These are phyloP conservation scores for Boechera stricta DNA, from an alignment of 345 rosid species.

Conservation along the genomic window DNA sequence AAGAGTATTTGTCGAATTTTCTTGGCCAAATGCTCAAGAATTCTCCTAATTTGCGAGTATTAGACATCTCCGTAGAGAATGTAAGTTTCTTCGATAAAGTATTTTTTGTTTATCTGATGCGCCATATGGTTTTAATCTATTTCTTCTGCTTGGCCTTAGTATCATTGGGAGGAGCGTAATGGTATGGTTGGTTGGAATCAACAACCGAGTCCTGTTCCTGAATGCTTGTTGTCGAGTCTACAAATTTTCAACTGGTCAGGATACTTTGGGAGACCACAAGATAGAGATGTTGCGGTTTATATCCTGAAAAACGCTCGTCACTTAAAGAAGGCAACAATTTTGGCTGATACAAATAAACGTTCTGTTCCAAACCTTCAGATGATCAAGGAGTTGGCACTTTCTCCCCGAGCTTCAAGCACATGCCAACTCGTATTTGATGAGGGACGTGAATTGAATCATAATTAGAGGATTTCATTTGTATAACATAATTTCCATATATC, in stretches of 20 bases:
- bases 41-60: conserved; percentile 19
- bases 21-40: background rate
- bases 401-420: no score
- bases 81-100: background rate
- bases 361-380: no score
- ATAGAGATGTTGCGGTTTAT: background rate
- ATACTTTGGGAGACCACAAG: background rate
- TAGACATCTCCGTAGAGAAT: background rate
- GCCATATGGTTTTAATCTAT: background rate
- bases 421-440: no score
- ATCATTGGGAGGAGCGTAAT: no score
- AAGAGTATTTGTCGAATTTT: background rate
- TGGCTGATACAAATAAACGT: no score
- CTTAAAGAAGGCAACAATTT: background rate
- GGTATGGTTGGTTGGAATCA: background rate
- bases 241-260: background rate
- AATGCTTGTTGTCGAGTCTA: conserved; percentile 29
- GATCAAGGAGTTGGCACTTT: no score
- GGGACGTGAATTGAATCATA: no score
- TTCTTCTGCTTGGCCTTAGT: background rate
- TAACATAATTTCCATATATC: no score
- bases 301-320: background rate
- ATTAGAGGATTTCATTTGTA: no score
- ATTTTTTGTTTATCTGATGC: background rate
- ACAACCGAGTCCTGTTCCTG: background rate